phyloP scores from a whole-genome alignment of 2,329 filamentous ascomycete species.

The Pseudogymnoascus sp. region DNA sequence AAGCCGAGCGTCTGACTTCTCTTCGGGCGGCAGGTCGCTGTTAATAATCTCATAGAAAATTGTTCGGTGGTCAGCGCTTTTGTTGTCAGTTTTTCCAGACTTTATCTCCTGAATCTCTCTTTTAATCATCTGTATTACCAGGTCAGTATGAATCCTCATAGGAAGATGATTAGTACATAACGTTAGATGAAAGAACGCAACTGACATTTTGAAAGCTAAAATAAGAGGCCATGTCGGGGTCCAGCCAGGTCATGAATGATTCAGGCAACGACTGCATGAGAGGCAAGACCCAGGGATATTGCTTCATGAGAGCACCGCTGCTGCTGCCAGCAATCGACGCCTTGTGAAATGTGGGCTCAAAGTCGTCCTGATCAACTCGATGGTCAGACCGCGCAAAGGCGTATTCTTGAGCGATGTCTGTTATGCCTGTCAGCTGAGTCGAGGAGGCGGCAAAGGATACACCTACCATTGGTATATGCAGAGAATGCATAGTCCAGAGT shows the following conservation, averaged over 20 bases:
- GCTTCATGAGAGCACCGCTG: constrained; percentile 17
- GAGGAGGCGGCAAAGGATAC: neutral
- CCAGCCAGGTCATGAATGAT: constrained; percentile 12
- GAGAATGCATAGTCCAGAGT: constrained; percentile 17
- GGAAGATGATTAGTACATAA: neutral
- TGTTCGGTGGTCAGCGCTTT: constrained; percentile 19
- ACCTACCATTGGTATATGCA: constrained; percentile 17
- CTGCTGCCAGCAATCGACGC: constrained; percentile 15
- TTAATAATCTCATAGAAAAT: constrained; percentile 24
- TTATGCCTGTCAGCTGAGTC: neutral
- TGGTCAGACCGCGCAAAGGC: constrained; percentile 22
- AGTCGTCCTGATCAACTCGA: constrained; percentile 20
- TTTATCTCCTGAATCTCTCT: constrained; percentile 10
- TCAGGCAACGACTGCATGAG: constrained; percentile 13
- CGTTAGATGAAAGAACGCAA: neutral
- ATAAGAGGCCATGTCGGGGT: constrained; percentile 15
- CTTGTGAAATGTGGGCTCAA: constrained; percentile 19
- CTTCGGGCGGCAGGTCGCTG: constrained; percentile 28
- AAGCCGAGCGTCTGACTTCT: constrained; percentile 30
- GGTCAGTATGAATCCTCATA: neutral
- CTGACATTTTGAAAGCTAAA: constrained; percentile 17
- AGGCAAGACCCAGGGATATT: constrained; percentile 19
- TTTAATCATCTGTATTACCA: constrained; percentile 10
- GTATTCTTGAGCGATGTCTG: constrained; percentile 28
- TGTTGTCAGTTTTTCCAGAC: constrained; percentile 6